Percentiles rank a stretch among this genome's conserved stretches.
These are phyloP conservation scores for Trichoderma erinaceum DNA, from an alignment of 495 filamentous ascomycete genomes.

Conservation along the genomic window DNA sequence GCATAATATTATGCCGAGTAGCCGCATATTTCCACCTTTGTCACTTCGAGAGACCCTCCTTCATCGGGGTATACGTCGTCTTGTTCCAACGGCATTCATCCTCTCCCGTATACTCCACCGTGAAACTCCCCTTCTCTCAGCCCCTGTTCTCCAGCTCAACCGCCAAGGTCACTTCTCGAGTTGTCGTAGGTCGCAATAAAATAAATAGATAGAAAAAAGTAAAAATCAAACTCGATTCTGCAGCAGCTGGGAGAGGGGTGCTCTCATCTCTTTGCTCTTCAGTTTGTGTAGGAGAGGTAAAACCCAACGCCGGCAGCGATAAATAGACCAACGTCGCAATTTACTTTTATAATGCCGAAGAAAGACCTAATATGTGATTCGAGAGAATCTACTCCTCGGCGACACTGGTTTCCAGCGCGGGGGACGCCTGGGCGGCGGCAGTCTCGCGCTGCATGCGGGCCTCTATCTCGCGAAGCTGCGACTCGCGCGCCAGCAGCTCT, in stretches of 20 bases:
- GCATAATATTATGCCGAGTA: slow-evolving; percentile 3
- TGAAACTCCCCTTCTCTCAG: not conserved
- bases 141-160: not conserved
- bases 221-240: slow-evolving; percentile 16
- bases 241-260: slow-evolving; percentile 31
- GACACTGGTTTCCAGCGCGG: not conserved
- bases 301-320: slow-evolving; percentile 34
- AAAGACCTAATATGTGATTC: slow-evolving; percentile 1
- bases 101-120: not conserved
- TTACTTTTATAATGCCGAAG: slow-evolving; percentile 12
- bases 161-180: not conserved
- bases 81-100: slow-evolving; percentile 3
- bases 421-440: slow-evolving; percentile 20
- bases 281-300: slow-evolving; percentile 27
- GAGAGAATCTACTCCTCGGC: slow-evolving; percentile 6
- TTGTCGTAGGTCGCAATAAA: slow-evolving; percentile 21
- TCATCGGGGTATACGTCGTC: slow-evolving; percentile 3
- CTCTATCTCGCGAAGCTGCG: slow-evolving; percentile 91
- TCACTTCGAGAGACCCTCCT: not conserved
- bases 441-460: slow-evolving; percentile 54
- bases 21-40: slow-evolving; percentile 4
- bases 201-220: slow-evolving; percentile 18
- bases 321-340: slow-evolving; percentile 19
- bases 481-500: slow-evolving; percentile 94
- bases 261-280: slow-evolving; percentile 26